A percentile compares a stretch with the other conserved stretches of the same genome.
These are phyloP conservation scores for Candida sanyiensis DNA, from an alignment of 805 yeast genomes.

Conservation along the genomic window DNA sequence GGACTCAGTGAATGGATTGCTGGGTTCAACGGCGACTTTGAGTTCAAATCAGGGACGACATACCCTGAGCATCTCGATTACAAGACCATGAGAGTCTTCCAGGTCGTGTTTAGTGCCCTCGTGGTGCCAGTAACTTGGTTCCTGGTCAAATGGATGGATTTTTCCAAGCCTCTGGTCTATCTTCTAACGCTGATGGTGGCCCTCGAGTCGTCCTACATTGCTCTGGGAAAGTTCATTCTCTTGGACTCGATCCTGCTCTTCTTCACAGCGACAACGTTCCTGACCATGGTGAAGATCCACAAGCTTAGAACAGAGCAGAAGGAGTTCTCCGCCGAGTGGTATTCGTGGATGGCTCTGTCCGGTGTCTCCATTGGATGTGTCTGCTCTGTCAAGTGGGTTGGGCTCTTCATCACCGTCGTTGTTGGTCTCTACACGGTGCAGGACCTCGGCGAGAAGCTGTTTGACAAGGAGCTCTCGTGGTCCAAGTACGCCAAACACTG, in stretches of 20 bases:
- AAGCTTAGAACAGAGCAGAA: constrained; percentile 32
- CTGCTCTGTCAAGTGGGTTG: constrained; percentile 84
- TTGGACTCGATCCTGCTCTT: constrained; percentile 72
- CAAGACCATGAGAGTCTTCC: constrained; percentile 64
- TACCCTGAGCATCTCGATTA: constrained; percentile 61
- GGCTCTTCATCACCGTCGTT: constrained; percentile 57
- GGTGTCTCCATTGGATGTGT: constrained; percentile 78
- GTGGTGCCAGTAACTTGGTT: constrained; percentile 68
- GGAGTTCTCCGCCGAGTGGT: constrained; percentile 39
- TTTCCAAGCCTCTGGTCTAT: constrained; percentile 47
- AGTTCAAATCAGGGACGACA: constrained; percentile 57
- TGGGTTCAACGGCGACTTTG: constrained; percentile 77
- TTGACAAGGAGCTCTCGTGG: constrained; percentile 26
- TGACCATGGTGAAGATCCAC: constrained; percentile 53
- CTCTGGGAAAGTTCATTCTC: constrained; percentile 67
- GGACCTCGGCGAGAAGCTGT: constrained; percentile 44
- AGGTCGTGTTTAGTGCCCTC: constrained; percentile 59
- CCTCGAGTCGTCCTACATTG: constrained; percentile 63
- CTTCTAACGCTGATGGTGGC: constrained; percentile 57
- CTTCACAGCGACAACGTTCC: constrained; percentile 67
- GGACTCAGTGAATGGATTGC: constrained; percentile 76
- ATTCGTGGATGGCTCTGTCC: constrained; percentile 50
- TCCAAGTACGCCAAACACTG: constrained; percentile 55
- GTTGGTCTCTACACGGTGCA: constrained; percentile 54
- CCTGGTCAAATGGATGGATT: constrained; percentile 56